These are phyloP conservation scores for Tremella yokohamensis DNA, from an alignment of 768 basidiomycete species.

Conservation along the genomic window DNA sequence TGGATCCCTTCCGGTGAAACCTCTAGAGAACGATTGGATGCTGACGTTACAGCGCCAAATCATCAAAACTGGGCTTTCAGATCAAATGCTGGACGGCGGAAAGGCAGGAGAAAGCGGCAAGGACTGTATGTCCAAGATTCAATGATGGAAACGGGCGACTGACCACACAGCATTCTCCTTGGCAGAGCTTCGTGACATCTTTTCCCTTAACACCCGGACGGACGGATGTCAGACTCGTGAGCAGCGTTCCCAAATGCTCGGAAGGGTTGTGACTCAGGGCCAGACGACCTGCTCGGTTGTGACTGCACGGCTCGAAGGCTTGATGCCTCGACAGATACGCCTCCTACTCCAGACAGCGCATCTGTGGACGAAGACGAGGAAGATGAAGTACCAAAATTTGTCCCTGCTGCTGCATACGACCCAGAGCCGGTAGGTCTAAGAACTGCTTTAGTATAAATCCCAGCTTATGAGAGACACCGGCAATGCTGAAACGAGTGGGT, in stretches of 20 bases:
- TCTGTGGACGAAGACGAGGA: slow-evolving; percentile 32
- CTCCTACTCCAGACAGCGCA: slow-evolving; percentile 9
- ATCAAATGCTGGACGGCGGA: slow-evolving; percentile 56
- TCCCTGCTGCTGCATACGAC: slow-evolving; percentile 42
- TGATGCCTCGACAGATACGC: slow-evolving; percentile 27
- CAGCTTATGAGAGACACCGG: slow-evolving; percentile 30
- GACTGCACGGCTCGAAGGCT: slow-evolving; percentile 50
- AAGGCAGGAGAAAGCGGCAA: slow-evolving; percentile 71
- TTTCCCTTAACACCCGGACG: slow-evolving; percentile 75
- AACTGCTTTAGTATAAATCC: background rate
- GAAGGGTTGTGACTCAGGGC: slow-evolving; percentile 9
- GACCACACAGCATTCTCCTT: slow-evolving; percentile 39
- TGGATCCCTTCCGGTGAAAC: background rate
- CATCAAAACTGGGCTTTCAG: slow-evolving; percentile 84
- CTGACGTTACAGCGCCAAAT: slow-evolving; percentile 70
- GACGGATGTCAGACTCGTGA: slow-evolving; percentile 70
- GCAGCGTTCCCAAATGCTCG: slow-evolving; percentile 7
- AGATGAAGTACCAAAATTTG: slow-evolving; percentile 29
- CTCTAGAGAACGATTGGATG: too few relatives aligned
- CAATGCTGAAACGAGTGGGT: slow-evolving; percentile 39
- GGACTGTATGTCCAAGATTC: slow-evolving; percentile 56
- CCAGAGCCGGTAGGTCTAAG: slow-evolving; percentile 41
- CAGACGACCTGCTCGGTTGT: slow-evolving; percentile 79
- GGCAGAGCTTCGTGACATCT: slow-evolving; percentile 80
- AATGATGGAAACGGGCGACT: too few relatives aligned